Evolutionary conservation across 345 rosid species (phyloP).

Genomic region (Brassica rapa): DNA sequence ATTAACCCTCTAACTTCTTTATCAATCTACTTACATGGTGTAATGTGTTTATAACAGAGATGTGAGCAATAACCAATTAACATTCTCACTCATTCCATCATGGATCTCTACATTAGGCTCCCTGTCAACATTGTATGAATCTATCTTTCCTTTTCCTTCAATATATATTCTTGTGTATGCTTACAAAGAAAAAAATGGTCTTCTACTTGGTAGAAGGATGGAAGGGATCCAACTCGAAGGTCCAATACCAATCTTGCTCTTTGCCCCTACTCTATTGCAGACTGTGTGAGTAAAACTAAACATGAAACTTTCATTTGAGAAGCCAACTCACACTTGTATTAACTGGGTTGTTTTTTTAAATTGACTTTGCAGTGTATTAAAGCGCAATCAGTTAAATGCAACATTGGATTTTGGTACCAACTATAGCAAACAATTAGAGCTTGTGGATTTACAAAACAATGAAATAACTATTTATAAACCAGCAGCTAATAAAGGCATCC

Average conservation of each 20-base stretch:
- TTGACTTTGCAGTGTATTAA: constrained; percentile 46
- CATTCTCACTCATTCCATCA: constrained; percentile 48
- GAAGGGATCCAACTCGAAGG: constrained; percentile 57
- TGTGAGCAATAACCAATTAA: constrained; percentile 73
- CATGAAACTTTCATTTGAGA: neutral
- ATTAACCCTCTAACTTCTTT: neutral
- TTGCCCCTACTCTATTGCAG: constrained; percentile 57
- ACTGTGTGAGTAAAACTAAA: constrained; percentile 58
- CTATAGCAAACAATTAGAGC: constrained; percentile 46
- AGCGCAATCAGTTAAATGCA: constrained; percentile 53
- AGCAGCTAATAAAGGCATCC: constrained; percentile 8
- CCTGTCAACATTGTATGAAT: constrained; percentile 69
- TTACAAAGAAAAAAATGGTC: neutral
- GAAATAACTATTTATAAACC: constrained; percentile 36
- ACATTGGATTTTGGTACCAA: constrained; percentile 54
- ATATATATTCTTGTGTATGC: neutral
- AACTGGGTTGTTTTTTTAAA: neutral
- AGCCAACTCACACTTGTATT: neutral
- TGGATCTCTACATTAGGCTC: constrained; percentile 58
- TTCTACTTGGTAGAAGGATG: constrained; percentile 56
- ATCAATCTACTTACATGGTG: neutral
- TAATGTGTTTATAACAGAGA: constrained; percentile 54
- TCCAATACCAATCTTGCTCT: constrained; percentile 52
- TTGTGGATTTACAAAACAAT: constrained; percentile 63
- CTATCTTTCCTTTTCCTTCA: neutral